These are phyloP conservation scores for Aspergillus sp. DNA, from an alignment of 2,329 filamentous ascomycete genomes.

Conservation along the genomic window DNA sequence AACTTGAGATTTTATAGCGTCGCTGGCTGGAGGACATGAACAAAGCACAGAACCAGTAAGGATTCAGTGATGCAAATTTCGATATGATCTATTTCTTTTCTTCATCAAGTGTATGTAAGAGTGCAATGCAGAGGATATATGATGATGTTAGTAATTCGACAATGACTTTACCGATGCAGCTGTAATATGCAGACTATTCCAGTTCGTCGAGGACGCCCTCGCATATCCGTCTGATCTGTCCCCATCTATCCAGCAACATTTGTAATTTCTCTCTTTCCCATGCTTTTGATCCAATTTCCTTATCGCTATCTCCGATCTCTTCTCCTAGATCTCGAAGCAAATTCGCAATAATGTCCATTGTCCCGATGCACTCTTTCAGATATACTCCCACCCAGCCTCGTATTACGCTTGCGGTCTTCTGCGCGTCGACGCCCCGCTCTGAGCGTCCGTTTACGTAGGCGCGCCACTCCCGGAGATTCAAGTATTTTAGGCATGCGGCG, in stretches of 20 bases:
- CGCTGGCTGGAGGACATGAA: too few relatives aligned
- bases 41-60: too few relatives aligned
- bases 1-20: too few relatives aligned
- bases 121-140: too few relatives aligned
- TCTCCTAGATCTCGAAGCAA: neutral
- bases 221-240: conserved; percentile 34
- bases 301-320: neutral
- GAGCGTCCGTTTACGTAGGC: conserved; percentile 29
- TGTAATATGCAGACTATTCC: neutral
- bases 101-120: too few relatives aligned
- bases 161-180: too few relatives aligned
- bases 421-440: conserved; percentile 18
- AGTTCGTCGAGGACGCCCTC: conserved; percentile 17
- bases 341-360: conserved; percentile 16
- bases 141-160: too few relatives aligned
- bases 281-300: neutral
- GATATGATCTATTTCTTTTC: too few relatives aligned
- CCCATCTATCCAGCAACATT: conserved; percentile 32
- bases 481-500: conserved; percentile 33
- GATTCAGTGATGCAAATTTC: too few relatives aligned
- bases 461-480: conserved; percentile 31
- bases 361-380: conserved; percentile 26
- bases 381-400: conserved; percentile 30
- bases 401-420: conserved; percentile 28
- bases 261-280: conserved; percentile 19